Evolutionary conservation across 441 rosid genomes (phyloP), one percentile per base, ranked within the genome.

Genomic region (Jatropha podagrica): DNA sequence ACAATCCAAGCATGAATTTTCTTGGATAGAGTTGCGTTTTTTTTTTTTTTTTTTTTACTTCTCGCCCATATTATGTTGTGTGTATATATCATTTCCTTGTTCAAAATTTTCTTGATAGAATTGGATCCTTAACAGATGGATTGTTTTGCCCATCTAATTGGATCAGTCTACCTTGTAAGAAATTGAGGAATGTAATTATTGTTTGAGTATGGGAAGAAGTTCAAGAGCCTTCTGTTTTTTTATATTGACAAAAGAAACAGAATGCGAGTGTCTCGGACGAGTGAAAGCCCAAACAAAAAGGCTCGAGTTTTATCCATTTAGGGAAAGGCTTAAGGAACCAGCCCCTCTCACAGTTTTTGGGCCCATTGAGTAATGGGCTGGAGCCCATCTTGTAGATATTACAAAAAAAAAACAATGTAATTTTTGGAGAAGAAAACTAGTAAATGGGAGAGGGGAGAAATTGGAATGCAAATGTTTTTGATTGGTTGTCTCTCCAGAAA

Each of bases 51-150:
- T 54, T 64, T 32, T 15, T 62, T 13, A 40, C 64, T 48, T 79
- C 64, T 67, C 56, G 44, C 67, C 81, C 70, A 15, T 62, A 32
- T 6, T 41, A 41, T 74, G 71, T 55, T 20, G 42, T 73, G 72
- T 76, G 77, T 79, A 59, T 23, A 80, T 73, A 78, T 56, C 48
- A 1, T 60, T 73, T 68, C 23, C 48, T 71, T 81, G 74, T 73
- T 70, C 46, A 70, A 44, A 66, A 55, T 14, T 61, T 77, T 79
- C 56, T 52, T 38, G 70, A 61, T 69, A 75, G 58, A 65, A 72
- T 75, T 41, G 62, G 73, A 77, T 80, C 71, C 74, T 65, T 17
- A n/a, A 74, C 27, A 51, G 69, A 52, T 77, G 82, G 75, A 37
- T 44, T 65, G 62, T 69, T 62, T 56, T 75, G 41, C 46, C 76